Evolutionary conservation across 2,329 filamentous ascomycete genomes (phyloP), one percentile per base, ranked within the genome.

Genomic region (Tolypocladium paradoxum): DNA sequence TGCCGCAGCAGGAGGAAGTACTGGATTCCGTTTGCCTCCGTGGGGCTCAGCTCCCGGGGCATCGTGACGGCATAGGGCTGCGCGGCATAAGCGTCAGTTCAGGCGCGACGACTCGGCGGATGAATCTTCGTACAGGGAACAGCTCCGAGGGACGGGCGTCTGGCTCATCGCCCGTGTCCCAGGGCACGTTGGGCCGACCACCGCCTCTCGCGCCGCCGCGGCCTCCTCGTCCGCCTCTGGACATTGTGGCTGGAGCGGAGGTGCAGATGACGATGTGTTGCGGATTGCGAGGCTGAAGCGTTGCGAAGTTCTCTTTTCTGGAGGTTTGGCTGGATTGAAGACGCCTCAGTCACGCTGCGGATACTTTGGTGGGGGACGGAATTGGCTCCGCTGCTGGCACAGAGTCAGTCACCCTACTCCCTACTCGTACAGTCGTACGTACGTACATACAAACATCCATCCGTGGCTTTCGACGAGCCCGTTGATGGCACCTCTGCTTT

Each of bases 61-160:
- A 64, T 63, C 3, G 78, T 76, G 2, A 81, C 71, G 24, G 70
- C 60, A 65, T 78, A 82, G 54, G 73, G 71, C 78, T 81, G 49
- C 14, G 4, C 24, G 40, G 27, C 16, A 12, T 2, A 20, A n/a
- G 18, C 18, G 27, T 46, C 18, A 45, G 40, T 29, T 45, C 22
- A 45, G 4, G 33, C 12, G 33, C 4, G 33, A 34, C 33, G 33
- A 6, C 8, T 20, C 36, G 18, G 36, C 4, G 40, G 9, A 29
- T 27, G 14, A 2, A 3, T 27, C 8, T 24, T 37, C 74, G 55
- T 65, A 81, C 78, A 0, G 80, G 79, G 55, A 83, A 83, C 11
- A 79, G 74, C 58, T 83, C 79, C n/a, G 77, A 77, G 7, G 80
- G 80, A 34, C 76, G 72, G 50, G 74, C 74, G 62, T 81, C 77